Evolutionary conservation across 2,329 filamentous ascomycete species (phyloP), one percentile per base, ranked within the genome.

Genomic region (Fusarium brevicatenulatum): DNA sequence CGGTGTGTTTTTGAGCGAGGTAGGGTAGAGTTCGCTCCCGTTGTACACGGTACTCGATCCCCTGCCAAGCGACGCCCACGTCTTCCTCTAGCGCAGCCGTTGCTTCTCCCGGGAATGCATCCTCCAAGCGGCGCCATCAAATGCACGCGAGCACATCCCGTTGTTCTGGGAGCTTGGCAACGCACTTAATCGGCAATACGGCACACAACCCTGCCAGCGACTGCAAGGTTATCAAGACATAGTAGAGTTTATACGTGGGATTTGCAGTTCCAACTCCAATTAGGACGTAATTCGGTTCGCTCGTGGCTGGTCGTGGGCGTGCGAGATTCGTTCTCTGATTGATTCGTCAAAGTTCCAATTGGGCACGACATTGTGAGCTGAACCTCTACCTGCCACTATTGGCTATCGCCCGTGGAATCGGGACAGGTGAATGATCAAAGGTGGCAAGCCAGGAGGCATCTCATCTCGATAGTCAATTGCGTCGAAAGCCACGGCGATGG

Each of bases 121-220:
- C 73, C 68, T 52, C 75, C 72, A 73, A 62, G 65, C 66, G 55
- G 50, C 50, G 30, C 71, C 69, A 63, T 44, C 58, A 46, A 53
- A 63, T 71, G 75, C 69, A 73, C 30, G 43, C 54, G 46, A 70
- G 53, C 70, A 60, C 52, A 34, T 66, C 34, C 66, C 52, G 55
- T 64, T 57, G 50, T 60, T 73, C 50, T 66, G 39, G 57, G 43
- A 63, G 44, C 71, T 76, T 69, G 75, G 75, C 68, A 70, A 36
- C 49, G 72, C 73, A 76, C 75, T 70, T 73, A 64, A 56, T 76
- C 75, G 75, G 75, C 62, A 70, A 54, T 37, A 56, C 75, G 75
- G 75, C 75, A 77, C 71, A 60, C 23, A 42, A 43, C 58, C 59
- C 39, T 71, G 66, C 39, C 42, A 55, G 23, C 9, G 18, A n/a